These are phyloP conservation scores for Phoma sp. DNA, from an alignment of 2,329 filamentous ascomycete species.

Conservation along the genomic window DNA sequence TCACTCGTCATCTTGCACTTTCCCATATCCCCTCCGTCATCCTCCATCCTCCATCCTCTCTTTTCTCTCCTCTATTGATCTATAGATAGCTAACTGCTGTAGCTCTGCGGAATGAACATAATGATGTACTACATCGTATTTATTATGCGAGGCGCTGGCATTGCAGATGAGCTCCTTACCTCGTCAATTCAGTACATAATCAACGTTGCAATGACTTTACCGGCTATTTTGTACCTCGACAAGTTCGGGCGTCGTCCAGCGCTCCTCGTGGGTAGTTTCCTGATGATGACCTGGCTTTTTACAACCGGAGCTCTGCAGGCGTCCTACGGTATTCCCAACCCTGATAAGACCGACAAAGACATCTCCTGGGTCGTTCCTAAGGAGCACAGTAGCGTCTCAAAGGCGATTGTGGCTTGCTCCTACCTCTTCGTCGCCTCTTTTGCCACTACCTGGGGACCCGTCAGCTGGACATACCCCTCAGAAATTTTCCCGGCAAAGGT, in stretches of 20 bases:
- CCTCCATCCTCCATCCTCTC: no score
- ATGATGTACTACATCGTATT: conserved; percentile 66
- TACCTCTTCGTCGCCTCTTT: conserved; percentile 56
- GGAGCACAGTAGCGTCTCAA: conserved; percentile 61
- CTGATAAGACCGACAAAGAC: conserved; percentile 44
- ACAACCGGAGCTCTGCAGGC: conserved; percentile 67
- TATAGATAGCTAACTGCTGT: conserved; percentile 27
- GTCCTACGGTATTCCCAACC: conserved; percentile 58
- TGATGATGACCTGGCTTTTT: conserved; percentile 68
- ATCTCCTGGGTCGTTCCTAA: conserved; percentile 66
- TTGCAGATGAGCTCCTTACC: conserved; percentile 65
- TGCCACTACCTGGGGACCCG: conserved; percentile 52
- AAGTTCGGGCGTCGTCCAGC: conserved; percentile 65
- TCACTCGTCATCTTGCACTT: no score
- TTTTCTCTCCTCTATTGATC: no score
- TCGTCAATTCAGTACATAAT: conserved; percentile 70
- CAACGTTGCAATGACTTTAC: conserved; percentile 66
- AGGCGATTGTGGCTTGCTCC: conserved; percentile 59
- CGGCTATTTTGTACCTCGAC: conserved; percentile 68
- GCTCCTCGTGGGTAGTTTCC: conserved; percentile 63
- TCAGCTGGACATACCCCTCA: conserved; percentile 49
- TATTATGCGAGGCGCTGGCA: conserved; percentile 66
- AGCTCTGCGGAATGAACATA: conserved; percentile 62
- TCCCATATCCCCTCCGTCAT: no score
- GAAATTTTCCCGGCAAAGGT: conserved; percentile 52